phyloP scores from a whole-genome alignment of 2,329 filamentous ascomycete species.

The Boeremia lycopersici region DNA sequence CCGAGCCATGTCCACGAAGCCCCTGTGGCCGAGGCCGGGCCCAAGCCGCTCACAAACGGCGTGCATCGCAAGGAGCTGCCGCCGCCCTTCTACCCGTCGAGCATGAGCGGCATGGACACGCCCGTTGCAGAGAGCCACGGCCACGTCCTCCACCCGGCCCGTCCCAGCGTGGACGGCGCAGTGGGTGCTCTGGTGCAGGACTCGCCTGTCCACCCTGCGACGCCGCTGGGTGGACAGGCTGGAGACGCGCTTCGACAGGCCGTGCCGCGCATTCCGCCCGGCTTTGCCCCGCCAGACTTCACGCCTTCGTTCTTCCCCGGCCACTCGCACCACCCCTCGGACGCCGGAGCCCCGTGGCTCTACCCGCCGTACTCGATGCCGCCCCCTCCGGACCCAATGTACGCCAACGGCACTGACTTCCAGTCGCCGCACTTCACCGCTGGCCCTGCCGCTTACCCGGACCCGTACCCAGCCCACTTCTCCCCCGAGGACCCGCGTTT shows the following conservation, averaged over 20 bases:
- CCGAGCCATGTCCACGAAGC: slow-evolving; percentile 3
- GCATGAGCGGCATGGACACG: slow-evolving; percentile 29
- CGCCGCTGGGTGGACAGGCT: slow-evolving; percentile 27
- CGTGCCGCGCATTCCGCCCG: slow-evolving; percentile 39
- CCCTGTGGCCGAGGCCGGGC: slow-evolving; percentile 4
- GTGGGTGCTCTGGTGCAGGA: slow-evolving; percentile 49
- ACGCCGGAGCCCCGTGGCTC: slow-evolving; percentile 39
- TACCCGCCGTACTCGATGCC: slow-evolving; percentile 38
- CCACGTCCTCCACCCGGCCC: slow-evolving; percentile 27
- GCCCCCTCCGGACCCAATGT: slow-evolving; percentile 32
- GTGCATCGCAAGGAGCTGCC: slow-evolving; percentile 40
- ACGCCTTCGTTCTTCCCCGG: slow-evolving; percentile 39
- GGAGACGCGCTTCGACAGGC: slow-evolving; percentile 25
- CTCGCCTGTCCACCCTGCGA: slow-evolving; percentile 45
- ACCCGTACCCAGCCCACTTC: slow-evolving; percentile 26
- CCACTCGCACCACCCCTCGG: slow-evolving; percentile 45
- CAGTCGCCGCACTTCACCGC: slow-evolving; percentile 26
- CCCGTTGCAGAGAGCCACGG: slow-evolving; percentile 28
- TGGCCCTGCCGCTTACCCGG: slow-evolving; percentile 26
- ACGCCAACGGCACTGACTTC: slow-evolving; percentile 33
- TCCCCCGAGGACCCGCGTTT: slow-evolving; percentile 24
- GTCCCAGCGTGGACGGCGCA: slow-evolving; percentile 41
- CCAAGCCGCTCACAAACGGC: slow-evolving; percentile 28
- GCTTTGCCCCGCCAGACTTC: slow-evolving; percentile 39
- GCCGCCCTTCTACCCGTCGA: slow-evolving; percentile 45